Conservation (phyloP, 2,329 filamentous ascomycete species). For the Ustulina deusta region DNA sequence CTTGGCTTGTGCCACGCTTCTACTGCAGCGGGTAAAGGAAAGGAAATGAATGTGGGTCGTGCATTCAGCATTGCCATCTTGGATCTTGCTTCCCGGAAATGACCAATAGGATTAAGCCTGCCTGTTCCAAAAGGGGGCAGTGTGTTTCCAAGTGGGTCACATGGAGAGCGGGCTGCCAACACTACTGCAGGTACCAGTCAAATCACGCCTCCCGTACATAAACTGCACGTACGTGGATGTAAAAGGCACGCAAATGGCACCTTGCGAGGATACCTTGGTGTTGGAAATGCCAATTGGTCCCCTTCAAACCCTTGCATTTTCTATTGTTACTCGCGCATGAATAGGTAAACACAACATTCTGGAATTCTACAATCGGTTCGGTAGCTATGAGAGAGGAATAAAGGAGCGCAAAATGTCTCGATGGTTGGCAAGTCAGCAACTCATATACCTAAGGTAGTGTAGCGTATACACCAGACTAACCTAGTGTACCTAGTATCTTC, state of each 20-base stretch:
- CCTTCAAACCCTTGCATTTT: neutral
- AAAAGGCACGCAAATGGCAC: slow-evolving; percentile 3
- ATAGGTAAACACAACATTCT: slow-evolving; percentile 12
- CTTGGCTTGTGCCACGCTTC: neutral
- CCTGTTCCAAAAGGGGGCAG: slow-evolving; percentile 35
- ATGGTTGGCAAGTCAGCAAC: slow-evolving; percentile 15
- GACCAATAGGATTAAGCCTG: slow-evolving; percentile 37
- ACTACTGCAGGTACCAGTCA: slow-evolving; percentile 40
- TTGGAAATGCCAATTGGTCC: neutral
- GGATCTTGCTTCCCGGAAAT: slow-evolving; percentile 23
- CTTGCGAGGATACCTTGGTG: too few relatives aligned
- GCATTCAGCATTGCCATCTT: slow-evolving; percentile 33
- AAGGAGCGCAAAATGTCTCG: slow-evolving; percentile 18
- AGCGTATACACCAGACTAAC: neutral
- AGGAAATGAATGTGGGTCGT: slow-evolving; percentile 40
- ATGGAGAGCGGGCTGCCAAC: slow-evolving; percentile 1
- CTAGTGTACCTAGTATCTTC: too few relatives aligned
- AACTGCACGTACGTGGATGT: too few relatives aligned
- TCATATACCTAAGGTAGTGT: neutral
- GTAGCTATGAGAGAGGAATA: slow-evolving; percentile 3
- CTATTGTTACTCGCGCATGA: neutral
- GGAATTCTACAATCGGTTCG: slow-evolving; percentile 13
- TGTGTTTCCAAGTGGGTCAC: slow-evolving; percentile 21
- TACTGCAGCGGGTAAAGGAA: slow-evolving; percentile 31
- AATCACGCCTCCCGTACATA: slow-evolving; percentile 4